Conservation (phyloP, 257 asterid genomes). For the Ajuga chamaepitys region DNA sequence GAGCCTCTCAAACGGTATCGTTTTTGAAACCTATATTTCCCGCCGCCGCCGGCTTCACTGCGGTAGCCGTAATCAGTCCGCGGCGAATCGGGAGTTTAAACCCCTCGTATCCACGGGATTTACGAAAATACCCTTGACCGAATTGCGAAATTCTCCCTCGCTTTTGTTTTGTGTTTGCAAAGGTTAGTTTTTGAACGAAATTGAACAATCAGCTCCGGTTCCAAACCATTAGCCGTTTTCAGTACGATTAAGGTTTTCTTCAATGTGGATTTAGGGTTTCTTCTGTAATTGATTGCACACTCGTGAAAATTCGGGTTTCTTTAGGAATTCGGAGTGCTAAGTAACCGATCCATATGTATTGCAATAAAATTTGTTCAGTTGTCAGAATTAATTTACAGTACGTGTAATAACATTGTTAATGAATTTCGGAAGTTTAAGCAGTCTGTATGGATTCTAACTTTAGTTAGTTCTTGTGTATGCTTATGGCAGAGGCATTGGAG, state of each 20-base stretch:
- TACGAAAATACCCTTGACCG: slow-evolving; percentile 33
- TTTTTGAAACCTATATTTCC: slow-evolving; percentile 45
- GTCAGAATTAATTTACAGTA: background rate
- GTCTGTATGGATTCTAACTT: background rate
- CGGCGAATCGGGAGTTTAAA: slow-evolving; percentile 34
- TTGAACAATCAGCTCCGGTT: slow-evolving; percentile 22
- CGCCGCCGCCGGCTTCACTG: slow-evolving; percentile 70
- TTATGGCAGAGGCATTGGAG: slow-evolving; percentile 37
- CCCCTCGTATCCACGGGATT: slow-evolving; percentile 14
- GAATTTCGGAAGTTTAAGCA: background rate
- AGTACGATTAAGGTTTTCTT: slow-evolving; percentile 31
- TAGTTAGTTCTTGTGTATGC: background rate
- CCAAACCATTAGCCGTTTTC: slow-evolving; percentile 3
- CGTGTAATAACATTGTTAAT: background rate
- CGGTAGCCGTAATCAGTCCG: slow-evolving; percentile 26
- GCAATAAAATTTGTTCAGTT: slow-evolving; percentile 1
- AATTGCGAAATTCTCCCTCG: slow-evolving; percentile 21
- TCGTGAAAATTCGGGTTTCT: slow-evolving; percentile 6
- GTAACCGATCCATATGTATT: slow-evolving; percentile 33
- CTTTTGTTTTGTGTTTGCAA: slow-evolving; percentile 14
- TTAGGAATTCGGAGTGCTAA: slow-evolving; percentile 15
- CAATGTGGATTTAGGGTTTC: slow-evolving; percentile 35
- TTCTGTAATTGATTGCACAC: background rate
- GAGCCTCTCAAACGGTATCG: slow-evolving; percentile 41
- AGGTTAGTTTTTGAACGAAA: slow-evolving; percentile 26